Base-by-base conservation (phyloP, 257 asterid species). In the Ilex aquifolium region DNA sequence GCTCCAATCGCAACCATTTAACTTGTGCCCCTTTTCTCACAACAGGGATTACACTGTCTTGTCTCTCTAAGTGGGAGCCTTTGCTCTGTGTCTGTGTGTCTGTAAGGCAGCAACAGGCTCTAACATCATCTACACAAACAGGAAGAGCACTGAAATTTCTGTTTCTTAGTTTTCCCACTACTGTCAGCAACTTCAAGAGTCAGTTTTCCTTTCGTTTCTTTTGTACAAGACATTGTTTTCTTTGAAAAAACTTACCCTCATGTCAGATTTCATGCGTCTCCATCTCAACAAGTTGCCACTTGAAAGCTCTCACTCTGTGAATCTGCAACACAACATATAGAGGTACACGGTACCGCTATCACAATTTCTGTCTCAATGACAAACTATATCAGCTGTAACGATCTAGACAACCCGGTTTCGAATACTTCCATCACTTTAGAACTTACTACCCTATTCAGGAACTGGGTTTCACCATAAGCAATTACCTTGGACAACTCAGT, bases 31-130 rank as follows among this genome's bases (percentile, higher is more conserved):
- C 65, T 62, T 77, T 80, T 68, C 74, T 72, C 81, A 80, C 76
- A 69, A 76, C 83, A 63, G 60, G 57, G 72, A 21, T 21, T 36
- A 36, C 42, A 8, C 5, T 77, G 62, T 66, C 63, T 69, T 61
- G 36, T 79, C 85, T 84, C 80, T 80, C 83, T 67, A 74, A 67
- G 83, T 82, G 95, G 88, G 91, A 85, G 80, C 84, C 69, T 64
- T 64, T 67, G 83, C 81, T 64, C 59, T 61, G 73, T 81, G 58
- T 52, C 51, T 55, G 68, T 59, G 69, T 32, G 40, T 62, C 78
- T 73, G 74, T 58, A 64, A 54, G 15, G 27, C 66, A 52, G 62
- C 59, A 61, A 52, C 60, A 51, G 62, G 63, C 61, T 63, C 59
- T 72, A 58, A 53, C 67, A 72, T 72, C 80, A 59, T 74, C 68